These are phyloP conservation scores for Lipomyces yamanashiensis DNA, from an alignment of 805 yeast genomes.

Conservation along the genomic window DNA sequence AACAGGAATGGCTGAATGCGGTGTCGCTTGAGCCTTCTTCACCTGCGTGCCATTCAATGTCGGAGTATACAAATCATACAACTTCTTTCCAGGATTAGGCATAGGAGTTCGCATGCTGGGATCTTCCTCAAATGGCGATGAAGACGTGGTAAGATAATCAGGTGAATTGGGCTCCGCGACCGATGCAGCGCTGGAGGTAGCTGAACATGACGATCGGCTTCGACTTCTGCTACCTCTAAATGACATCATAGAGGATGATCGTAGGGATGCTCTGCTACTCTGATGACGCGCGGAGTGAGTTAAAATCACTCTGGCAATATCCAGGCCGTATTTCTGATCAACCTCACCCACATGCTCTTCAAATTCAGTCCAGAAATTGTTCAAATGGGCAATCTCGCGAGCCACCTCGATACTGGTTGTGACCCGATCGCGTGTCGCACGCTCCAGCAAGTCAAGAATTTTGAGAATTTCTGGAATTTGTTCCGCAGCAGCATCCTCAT, in stretches of 20 bases:
- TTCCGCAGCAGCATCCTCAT: conserved; percentile 15
- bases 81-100: not conserved
- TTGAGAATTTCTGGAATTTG: conserved; percentile 16
- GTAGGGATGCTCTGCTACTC: conserved; percentile 18
- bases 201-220: conserved; percentile 27
- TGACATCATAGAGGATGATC: conserved; percentile 18
- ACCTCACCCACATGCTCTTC: conserved; percentile 21
- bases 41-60: not conserved
- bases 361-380: conserved; percentile 23
- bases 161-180: conserved; percentile 6
- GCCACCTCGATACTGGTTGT: conserved; percentile 11
- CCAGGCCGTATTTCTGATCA: conserved; percentile 22
- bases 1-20: conserved; percentile 22
- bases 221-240: conserved; percentile 27
- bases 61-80: not conserved
- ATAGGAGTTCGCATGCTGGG: conserved; percentile 16
- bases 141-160: not conserved
- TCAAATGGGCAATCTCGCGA: conserved; percentile 20
- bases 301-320: conserved; percentile 9
- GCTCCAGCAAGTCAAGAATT: conserved; percentile 18
- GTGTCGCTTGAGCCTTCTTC: not conserved
- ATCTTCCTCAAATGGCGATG: conserved; percentile 31
- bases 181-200: conserved; percentile 16
- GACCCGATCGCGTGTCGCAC: conserved; percentile 17
- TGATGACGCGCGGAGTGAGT: not conserved